phyloP scores from a whole-genome alignment of 225 moss, liverwort and hornwort genomes.

The Lunularia cruciata region DNA sequence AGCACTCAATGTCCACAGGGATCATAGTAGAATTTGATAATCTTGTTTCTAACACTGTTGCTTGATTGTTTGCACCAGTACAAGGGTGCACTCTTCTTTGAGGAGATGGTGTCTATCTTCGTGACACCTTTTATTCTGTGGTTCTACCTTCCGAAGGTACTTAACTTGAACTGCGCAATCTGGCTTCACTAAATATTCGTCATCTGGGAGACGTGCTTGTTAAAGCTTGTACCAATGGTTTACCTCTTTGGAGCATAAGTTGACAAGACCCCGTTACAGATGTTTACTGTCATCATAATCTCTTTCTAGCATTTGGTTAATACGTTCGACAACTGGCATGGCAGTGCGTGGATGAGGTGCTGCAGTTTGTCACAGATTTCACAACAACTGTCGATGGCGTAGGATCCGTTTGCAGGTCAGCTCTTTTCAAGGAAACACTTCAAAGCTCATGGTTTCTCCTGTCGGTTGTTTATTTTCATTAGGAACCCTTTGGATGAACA shows the following conservation, averaged over 20 bases:
- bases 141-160: slow-evolving; percentile 88
- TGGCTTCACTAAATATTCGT: no score
- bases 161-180: not conserved
- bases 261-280: no score
- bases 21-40: no score
- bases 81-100: slow-evolving; percentile 82
- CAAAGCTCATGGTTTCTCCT: no score
- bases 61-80: slow-evolving; percentile 44
- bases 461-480: no score
- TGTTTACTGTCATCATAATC: not conserved
- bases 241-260: no score
- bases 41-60: not conserved
- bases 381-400: slow-evolving; percentile 89
- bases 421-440: no score
- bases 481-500: no score
- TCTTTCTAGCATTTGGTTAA: not conserved
- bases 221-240: no score
- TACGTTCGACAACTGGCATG: slow-evolving; percentile 14
- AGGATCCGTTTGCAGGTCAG: slow-evolving; percentile 97
- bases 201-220: no score
- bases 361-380: slow-evolving; percentile 89
- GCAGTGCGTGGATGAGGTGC: slow-evolving; percentile 96
- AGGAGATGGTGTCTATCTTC: slow-evolving; percentile 94
- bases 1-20: no score
- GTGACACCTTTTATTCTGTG: slow-evolving; percentile 95